Evolutionary conservation across 1,284 basidiomycete genomes (phyloP), one percentile per base, ranked within the genome.

Genomic region (Inonotus hispidus): DNA sequence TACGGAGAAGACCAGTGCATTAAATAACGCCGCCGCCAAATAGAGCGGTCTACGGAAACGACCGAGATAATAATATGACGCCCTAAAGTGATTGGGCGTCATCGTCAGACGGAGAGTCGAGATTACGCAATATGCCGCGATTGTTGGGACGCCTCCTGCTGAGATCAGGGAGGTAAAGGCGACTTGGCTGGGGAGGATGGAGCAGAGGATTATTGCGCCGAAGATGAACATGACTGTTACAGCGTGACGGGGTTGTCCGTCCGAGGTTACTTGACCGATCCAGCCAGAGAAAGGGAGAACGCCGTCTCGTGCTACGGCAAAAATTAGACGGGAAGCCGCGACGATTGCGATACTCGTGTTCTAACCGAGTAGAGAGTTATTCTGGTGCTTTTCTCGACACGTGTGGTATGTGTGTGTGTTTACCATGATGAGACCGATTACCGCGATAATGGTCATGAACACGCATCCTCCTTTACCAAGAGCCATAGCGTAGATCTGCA

Each of bases 151-250:
- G 8, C 79, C 90, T 19, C 88, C 88, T 7, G 92, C 92, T 8
- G 90, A 92, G 46, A 93, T 82, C 61, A 94, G 78, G 16, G 90
- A 92, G 1, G 86, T 91, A 76, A 94, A 95, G 0, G 92, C 92
- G 41, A 93, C 92, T 66, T 87, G 83, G 66, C 89, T 92, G 0
- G 92, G 90, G 29, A 94, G 76, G 67, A 94, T 93, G 2, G 89
- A 88, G 76, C 90, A 93, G 23, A 94, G 77, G 13, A 94, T 68
- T 29, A 74, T 58, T 0, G 88, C 87, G 0, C 82, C 87, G 66
- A 92, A 92, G 62, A 88, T 70, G 70, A 82, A 89, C 70, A 93
- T 92, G 66, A 93, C 83, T 0, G 88, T 92, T 7, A 93, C 84
- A 7, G 92, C 90, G 69, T 93, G 87, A 62, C 78, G 81, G 0